These are phyloP conservation scores for Sphagnum magellanicum DNA, from an alignment of 228 moss, liverwort and hornwort genomes.

Conservation along the genomic window DNA sequence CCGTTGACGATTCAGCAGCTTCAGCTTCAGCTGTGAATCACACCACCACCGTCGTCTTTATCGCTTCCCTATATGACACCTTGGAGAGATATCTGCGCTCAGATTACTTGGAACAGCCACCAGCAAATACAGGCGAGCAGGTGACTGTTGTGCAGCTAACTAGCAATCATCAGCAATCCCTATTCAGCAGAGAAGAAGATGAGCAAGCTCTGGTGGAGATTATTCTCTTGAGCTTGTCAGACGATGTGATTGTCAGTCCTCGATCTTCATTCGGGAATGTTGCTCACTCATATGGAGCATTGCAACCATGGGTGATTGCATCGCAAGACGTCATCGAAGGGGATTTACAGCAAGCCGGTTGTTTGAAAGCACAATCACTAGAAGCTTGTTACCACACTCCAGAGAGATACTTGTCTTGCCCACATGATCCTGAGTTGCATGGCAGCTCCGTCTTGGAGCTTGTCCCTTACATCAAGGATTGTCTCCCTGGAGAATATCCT, in stretches of 20 bases:
- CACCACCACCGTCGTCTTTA: slow-evolving; percentile 24
- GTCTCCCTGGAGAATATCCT: no score
- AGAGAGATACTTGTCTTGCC: no score
- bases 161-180: slow-evolving; percentile 28
- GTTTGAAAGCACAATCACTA: no score
- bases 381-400: no score
- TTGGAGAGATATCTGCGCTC: slow-evolving; percentile 13
- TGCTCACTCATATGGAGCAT: slow-evolving; percentile 57
- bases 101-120: slow-evolving; percentile 9
- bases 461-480: no score
- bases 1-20: background rate
- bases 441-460: no score
- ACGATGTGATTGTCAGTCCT: slow-evolving; percentile 32
- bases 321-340: no score
- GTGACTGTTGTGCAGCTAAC: slow-evolving; percentile 46
- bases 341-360: no score
- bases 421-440: no score
- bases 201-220: slow-evolving; percentile 48
- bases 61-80: slow-evolving; percentile 34
- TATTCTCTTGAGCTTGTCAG: slow-evolving; percentile 57
- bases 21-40: background rate
- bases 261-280: slow-evolving; percentile 56
- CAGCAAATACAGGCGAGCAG: slow-evolving; percentile 18
- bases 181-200: slow-evolving; percentile 44
- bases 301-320: slow-evolving; percentile 45